A percentile compares a stretch with the other conserved stretches of the same genome.
Conservation (phyloP, 768 basidiomycete species). For the Tricholoma bakamatsutake region DNA sequence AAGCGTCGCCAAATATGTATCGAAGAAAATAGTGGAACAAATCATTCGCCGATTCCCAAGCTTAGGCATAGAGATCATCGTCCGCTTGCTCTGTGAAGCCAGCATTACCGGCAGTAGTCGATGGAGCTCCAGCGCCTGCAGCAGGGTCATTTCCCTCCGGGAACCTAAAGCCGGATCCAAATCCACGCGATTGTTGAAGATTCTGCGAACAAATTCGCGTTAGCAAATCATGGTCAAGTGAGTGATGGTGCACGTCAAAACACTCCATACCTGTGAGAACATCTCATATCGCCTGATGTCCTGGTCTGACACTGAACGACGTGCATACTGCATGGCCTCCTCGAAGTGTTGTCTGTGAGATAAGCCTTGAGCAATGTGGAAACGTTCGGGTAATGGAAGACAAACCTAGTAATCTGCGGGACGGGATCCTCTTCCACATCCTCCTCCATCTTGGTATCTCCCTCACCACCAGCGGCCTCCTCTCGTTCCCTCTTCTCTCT, state of each 20-base stretch:
- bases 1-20: background rate
- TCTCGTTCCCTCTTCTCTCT: conserved; percentile 80
- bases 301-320: conserved; percentile 93
- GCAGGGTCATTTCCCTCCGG: conserved; percentile 59
- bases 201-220: conserved; percentile 44
- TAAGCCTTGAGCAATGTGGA: conserved; percentile 6
- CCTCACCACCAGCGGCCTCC: conserved; percentile 51
- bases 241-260: background rate
- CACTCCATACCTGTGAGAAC: conserved; percentile 71
- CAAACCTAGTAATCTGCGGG: conserved; percentile 74
- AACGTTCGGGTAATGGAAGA: conserved; percentile 4
- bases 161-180: conserved; percentile 98
- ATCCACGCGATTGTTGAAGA: conserved; percentile 85
- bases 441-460: conserved; percentile 67
- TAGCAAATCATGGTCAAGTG: conserved; percentile 8
- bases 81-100: conserved; percentile 86
- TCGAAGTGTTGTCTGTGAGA: conserved; percentile 83
- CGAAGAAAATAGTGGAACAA: background rate
- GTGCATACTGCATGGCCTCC: conserved; percentile 97
- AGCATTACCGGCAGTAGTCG: conserved; percentile 70
- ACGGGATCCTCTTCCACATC: conserved; percentile 82
- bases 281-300: conserved; percentile 98
- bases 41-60: conserved; percentile 6
- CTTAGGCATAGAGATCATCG: conserved; percentile 86
- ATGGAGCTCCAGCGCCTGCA: conserved; percentile 34